phyloP scores from a whole-genome alignment of 1,139 yeast species.

The Zygoascus sp. region DNA sequence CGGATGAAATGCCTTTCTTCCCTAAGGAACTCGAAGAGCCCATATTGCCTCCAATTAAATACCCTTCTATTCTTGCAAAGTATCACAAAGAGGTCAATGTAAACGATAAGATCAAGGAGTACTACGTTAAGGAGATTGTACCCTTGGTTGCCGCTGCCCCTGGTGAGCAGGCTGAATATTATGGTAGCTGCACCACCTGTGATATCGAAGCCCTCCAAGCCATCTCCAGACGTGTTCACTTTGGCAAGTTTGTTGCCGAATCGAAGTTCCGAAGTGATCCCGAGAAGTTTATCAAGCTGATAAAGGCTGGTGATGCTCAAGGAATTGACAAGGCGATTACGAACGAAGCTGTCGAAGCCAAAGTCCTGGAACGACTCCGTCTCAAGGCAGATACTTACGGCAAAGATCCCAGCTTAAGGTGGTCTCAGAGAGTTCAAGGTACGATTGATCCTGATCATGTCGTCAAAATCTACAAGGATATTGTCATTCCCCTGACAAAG shows the following conservation, averaged over 20 bases:
- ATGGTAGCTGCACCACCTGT: constrained; percentile 78
- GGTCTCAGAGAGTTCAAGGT: constrained; percentile 63
- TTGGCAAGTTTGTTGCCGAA: constrained; percentile 96
- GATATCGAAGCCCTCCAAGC: constrained; percentile 88
- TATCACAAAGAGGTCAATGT: constrained; percentile 73
- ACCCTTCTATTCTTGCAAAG: constrained; percentile 72
- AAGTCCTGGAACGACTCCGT: constrained; percentile 70
- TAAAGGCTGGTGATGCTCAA: constrained; percentile 56
- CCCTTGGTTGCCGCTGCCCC: constrained; percentile 63
- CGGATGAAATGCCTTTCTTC: constrained; percentile 92
- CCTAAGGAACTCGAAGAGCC: constrained; percentile 62
- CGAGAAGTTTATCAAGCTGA: constrained; percentile 59
- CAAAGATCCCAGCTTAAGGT: constrained; percentile 73
- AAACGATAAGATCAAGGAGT: constrained; percentile 60
- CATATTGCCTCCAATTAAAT: constrained; percentile 71
- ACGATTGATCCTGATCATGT: constrained; percentile 78
- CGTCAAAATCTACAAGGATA: constrained; percentile 77
- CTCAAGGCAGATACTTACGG: constrained; percentile 85
- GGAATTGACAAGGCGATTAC: constrained; percentile 83
- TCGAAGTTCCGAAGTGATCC: constrained; percentile 74
- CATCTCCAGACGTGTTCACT: constrained; percentile 88
- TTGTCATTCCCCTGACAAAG: constrained; percentile 89
- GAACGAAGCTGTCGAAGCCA: constrained; percentile 78
- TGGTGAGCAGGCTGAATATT: constrained; percentile 71
- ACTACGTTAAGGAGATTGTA: constrained; percentile 66